These are phyloP conservation scores for Rhodotorula diobovata DNA, from an alignment of 768 basidiomycete species.

Conservation along the genomic window DNA sequence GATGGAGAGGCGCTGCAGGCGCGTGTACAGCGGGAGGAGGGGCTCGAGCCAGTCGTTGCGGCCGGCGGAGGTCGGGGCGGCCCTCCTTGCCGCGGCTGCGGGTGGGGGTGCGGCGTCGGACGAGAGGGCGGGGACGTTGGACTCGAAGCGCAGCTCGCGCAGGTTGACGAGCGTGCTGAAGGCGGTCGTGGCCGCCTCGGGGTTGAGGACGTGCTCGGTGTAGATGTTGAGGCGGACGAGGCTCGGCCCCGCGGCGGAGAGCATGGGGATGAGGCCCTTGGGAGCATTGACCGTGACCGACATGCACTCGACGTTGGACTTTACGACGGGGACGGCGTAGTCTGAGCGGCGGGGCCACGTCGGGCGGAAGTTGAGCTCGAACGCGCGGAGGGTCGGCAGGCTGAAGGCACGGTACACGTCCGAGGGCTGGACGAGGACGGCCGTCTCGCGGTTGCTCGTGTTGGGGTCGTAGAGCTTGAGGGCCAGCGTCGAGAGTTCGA, in stretches of 20 bases:
- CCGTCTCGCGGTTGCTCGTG: not conserved
- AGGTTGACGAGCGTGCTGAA: not conserved
- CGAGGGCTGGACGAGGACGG: not conserved
- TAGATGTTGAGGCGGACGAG: not conserved
- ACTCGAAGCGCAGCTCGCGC: conserved; percentile 57
- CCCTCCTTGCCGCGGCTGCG: too few relatives aligned
- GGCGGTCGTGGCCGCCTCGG: not conserved
- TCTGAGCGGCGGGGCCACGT: not conserved
- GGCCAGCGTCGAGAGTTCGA: not conserved
- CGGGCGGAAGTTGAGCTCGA: conserved; percentile 1
- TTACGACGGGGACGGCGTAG: not conserved
- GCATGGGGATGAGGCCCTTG: not conserved
- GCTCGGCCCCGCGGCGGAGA: not conserved
- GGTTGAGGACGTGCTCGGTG: conserved; percentile 1
- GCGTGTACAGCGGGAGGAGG: not conserved
- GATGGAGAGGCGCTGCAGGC: not conserved
- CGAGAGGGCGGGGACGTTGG: conserved; percentile 71
- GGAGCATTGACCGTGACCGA: conserved; percentile 5
- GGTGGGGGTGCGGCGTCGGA: too few relatives aligned
- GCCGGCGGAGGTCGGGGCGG: conserved; percentile 50
- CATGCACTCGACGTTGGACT: not conserved
- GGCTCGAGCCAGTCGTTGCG: conserved; percentile 58
- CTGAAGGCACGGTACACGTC: conserved; percentile 1
- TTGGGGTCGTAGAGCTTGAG: conserved; percentile 5
- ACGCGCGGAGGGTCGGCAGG: not conserved